Evolutionary conservation across 345 rosid species (phyloP).

Genomic region (Salix udensis): DNA sequence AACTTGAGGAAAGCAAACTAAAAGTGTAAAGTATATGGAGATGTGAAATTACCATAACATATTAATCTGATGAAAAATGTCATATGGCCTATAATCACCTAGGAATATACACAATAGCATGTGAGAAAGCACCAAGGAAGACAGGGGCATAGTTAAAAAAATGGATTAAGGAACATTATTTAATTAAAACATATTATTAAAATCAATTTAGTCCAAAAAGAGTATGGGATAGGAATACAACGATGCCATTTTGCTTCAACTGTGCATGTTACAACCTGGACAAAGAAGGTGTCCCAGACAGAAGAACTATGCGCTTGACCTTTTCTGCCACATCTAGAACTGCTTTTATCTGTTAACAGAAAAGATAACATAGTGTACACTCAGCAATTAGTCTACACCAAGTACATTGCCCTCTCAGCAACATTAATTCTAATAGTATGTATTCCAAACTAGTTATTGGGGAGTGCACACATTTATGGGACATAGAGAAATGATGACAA

Average conservation of each 20-base stretch:
- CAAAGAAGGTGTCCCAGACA: conserved; percentile 96
- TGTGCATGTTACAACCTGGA: conserved; percentile 67
- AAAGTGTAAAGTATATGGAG: neutral
- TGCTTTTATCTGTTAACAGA: conserved; percentile 55
- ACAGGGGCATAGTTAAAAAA: neutral
- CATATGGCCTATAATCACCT: conserved; percentile 82
- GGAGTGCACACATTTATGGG: neutral
- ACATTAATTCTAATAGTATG: neutral
- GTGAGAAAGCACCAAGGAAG: conserved; percentile 24
- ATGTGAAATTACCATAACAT: conserved; percentile 66
- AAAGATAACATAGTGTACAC: neutral
- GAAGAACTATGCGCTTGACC: conserved; percentile 66
- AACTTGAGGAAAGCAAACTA: conserved; percentile 17
- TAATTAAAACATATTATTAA: conserved; percentile 4
- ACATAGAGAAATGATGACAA: neutral
- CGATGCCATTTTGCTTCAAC: conserved; percentile 12
- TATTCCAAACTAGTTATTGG: neutral
- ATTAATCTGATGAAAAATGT: conserved; percentile 94
- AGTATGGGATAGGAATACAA: conserved; percentile 6
- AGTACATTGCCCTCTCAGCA: neutral
- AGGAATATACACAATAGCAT: conserved; percentile 34
- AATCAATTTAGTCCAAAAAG: neutral
- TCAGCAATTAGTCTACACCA: neutral
- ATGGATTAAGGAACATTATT: neutral
- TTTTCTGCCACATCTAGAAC: conserved; percentile 78